Conservation (phyloP, 2,329 filamentous ascomycete genomes). For the Ceratocystis ficicola region DNA sequence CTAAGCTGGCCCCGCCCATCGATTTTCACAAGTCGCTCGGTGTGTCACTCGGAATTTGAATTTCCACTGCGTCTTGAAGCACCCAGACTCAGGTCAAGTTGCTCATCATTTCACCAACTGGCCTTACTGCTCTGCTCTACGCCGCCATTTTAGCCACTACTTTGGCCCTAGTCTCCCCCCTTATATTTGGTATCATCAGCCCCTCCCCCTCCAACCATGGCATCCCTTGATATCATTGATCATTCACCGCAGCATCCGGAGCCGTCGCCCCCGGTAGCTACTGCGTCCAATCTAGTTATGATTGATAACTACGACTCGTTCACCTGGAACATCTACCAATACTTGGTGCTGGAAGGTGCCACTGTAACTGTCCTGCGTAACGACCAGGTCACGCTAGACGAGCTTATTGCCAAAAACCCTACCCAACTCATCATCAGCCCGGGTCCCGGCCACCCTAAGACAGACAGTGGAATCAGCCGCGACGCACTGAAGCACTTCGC, state of each 20-base stretch:
- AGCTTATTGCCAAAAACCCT: constrained; percentile 70
- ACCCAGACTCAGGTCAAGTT: neutral
- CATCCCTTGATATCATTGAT: constrained; percentile 47
- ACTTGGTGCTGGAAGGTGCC: constrained; percentile 89
- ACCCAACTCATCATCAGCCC: constrained; percentile 93
- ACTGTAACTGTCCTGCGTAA: constrained; percentile 83
- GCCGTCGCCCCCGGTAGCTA: constrained; percentile 58
- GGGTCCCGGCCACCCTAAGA: constrained; percentile 81
- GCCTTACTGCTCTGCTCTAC: neutral
- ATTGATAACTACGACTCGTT: constrained; percentile 99
- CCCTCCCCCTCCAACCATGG: constrained; percentile 32
- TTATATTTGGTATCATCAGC: neutral
- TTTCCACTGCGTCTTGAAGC: neutral
- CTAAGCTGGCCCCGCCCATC: constrained; percentile 12
- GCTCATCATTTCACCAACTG: neutral
- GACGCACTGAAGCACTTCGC: constrained; percentile 83
- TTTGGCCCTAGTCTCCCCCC: neutral
- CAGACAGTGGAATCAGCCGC: constrained; percentile 86
- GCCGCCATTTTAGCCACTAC: neutral
- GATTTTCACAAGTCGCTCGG: neutral
- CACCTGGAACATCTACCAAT: constrained; percentile 99
- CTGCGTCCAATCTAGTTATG: constrained; percentile 79
- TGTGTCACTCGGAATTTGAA: neutral
- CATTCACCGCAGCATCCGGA: constrained; percentile 79
- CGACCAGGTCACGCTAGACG: constrained; percentile 75